A percentile compares a stretch with the other conserved stretches of the same genome.
These are phyloP conservation scores for Cudoniella acicularis DNA, from an alignment of 495 filamentous ascomycete species.

Conservation along the genomic window DNA sequence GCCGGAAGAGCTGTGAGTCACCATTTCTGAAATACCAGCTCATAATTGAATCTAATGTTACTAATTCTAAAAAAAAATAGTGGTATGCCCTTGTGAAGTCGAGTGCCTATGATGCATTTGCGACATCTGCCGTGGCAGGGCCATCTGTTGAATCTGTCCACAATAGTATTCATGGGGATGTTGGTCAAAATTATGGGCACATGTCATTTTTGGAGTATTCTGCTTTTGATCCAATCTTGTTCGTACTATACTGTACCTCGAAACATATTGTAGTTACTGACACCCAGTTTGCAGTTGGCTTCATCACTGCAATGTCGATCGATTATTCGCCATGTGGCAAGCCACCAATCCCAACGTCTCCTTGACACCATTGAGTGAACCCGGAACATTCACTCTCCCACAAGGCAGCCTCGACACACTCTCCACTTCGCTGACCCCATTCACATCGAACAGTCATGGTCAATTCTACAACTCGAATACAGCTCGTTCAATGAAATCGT, in stretches of 20 bases:
- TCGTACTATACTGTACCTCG: conserved; percentile 14
- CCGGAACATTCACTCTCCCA: conserved; percentile 46
- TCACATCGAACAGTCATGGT: conserved; percentile 19
- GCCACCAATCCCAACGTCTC: conserved; percentile 31
- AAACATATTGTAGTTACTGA: background rate
- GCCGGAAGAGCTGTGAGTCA: background rate
- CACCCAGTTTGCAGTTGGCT: conserved; percentile 20
- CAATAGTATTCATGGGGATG: conserved; percentile 37
- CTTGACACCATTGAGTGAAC: conserved; percentile 32
- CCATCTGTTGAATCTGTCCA: conserved; percentile 39
- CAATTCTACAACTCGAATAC: conserved; percentile 19
- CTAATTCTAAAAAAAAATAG: background rate
- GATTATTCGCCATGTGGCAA: conserved; percentile 39
- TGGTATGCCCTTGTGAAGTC: conserved; percentile 12
- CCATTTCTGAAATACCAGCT: background rate
- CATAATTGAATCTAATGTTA: background rate
- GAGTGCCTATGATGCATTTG: conserved; percentile 13
- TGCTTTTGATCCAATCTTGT: conserved; percentile 44
- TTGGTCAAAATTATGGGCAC: conserved; percentile 36
- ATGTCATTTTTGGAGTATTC: conserved; percentile 38
- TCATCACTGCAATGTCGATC: conserved; percentile 37
- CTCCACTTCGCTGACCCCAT: conserved; percentile 26
- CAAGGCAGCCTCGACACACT: conserved; percentile 15
- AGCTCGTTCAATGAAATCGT: conserved; percentile 15
- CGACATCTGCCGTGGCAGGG: conserved; percentile 8